Percentiles rank a stretch among this genome's conserved stretches.
phyloP scores from a whole-genome alignment of 192 early-diverging fungal species.

The Haplosporangium gracile region DNA sequence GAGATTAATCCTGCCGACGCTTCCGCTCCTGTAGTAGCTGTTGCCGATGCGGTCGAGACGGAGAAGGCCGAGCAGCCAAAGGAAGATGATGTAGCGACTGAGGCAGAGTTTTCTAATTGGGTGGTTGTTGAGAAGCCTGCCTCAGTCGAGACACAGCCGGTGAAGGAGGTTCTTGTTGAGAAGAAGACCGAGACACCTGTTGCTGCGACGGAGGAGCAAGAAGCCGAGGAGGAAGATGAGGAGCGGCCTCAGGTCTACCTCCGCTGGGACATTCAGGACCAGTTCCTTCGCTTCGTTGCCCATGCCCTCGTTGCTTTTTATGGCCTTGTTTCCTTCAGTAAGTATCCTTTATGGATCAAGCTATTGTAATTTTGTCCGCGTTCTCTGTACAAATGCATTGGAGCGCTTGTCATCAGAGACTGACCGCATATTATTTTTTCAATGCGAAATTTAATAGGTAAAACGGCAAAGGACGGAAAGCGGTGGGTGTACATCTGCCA shows the following conservation, averaged over 20 bases:
- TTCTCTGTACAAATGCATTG: neutral
- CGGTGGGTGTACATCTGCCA: slow-evolving; percentile 57
- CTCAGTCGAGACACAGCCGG: neutral
- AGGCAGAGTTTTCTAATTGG: slow-evolving; percentile 5
- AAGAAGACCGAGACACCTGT: slow-evolving; percentile 10
- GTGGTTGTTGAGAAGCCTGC: slow-evolving; percentile 28
- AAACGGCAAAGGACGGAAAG: slow-evolving; percentile 48
- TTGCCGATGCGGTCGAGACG: neutral
- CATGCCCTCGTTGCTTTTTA: slow-evolving; percentile 64
- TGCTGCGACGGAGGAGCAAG: neutral
- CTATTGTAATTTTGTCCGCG: neutral
- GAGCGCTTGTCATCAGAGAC: neutral
- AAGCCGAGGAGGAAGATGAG: slow-evolving; percentile 15
- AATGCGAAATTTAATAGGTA: slow-evolving; percentile 24
- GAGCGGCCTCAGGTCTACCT: slow-evolving; percentile 39
- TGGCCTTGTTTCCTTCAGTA: slow-evolving; percentile 63
- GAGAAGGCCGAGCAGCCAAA: neutral
- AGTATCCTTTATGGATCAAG: slow-evolving; percentile 26
- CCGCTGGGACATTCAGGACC: slow-evolving; percentile 61
- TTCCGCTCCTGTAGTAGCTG: neutral
- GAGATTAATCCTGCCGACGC: neutral
- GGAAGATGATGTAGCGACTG: neutral
- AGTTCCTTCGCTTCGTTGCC: slow-evolving; percentile 64
- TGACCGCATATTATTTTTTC: too few relatives aligned
- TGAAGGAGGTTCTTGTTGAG: neutral